Base-by-base conservation (phyloP, 139 green algal genomes). In the Closterium sp. region DNA sequence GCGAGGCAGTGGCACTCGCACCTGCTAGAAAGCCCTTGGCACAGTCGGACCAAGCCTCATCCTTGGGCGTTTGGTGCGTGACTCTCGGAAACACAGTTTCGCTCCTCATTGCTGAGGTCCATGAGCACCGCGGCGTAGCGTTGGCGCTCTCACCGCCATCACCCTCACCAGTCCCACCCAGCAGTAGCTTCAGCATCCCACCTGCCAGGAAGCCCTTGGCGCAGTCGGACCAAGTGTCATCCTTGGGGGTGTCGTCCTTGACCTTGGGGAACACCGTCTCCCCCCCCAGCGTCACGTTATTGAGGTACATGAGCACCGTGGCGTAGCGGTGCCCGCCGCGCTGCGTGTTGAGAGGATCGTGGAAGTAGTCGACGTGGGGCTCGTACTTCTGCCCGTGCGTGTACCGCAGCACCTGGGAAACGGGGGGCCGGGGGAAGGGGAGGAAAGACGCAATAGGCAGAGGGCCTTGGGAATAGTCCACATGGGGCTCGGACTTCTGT, bases 231-330 rank as follows among this genome's bases (percentile, higher is more conserved):
- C 88, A 90, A 9, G 55, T 89, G 33, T 89, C 86, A 25, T 89
- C 35, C 85, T 89, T 89, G 30, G 87, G 55, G 2, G 87, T 21
- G 30, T 66, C 23, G 10, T 76, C 89, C 55, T 90, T 86, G 23
- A 33, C 91, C 7, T 88, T 33, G 34, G 92, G 90, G 69, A 95
- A 95, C 30, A 92, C 87, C 2, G 94, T 95, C 92, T 95, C 94
- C 31, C 94, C 94, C 34, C 94, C 94, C 30, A 93, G 35, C 81
- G 95, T 90, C 33, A 92, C 85, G 85, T 95, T 83, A 10, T 83
- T 86, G 89, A 98, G 93, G 95, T 98, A 98, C 94, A 97, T 97
- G 28, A 98, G 96, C 32, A 98, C 87, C 4, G 96, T 98, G 32
- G 96, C 94, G 19, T 97, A 94, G 21, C 97, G 94, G 92, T 98